These are phyloP conservation scores for Aspergillus tanneri DNA, from an alignment of 2,329 filamentous ascomycete species.

Conservation along the genomic window DNA sequence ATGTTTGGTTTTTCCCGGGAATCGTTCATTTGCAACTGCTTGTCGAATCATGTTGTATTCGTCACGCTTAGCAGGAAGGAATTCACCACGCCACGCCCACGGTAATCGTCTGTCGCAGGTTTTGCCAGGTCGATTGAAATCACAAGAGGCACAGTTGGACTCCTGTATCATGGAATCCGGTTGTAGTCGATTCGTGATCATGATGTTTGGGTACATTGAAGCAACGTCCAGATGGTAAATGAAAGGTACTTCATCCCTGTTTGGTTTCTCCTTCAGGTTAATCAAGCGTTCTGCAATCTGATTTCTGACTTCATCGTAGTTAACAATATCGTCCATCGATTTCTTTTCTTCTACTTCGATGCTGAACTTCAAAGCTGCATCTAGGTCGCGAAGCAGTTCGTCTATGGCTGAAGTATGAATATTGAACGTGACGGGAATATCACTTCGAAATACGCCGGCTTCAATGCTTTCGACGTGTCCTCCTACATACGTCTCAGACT, in stretches of 20 bases:
- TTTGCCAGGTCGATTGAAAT: conserved; percentile 96
- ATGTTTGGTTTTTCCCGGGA: conserved; percentile 75
- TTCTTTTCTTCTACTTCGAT: conserved; percentile 83
- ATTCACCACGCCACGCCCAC: conserved; percentile 98
- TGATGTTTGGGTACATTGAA: conserved; percentile 99
- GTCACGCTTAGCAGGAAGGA: conserved; percentile 89
- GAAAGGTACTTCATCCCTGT: conserved; percentile 77
- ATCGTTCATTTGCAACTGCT: conserved; percentile 85
- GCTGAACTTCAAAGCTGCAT: conserved; percentile 84
- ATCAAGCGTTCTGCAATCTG: conserved; percentile 73
- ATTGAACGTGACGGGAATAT: conserved; percentile 91
- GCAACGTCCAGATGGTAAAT: conserved; percentile 99
- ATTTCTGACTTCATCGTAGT: conserved; percentile 79
- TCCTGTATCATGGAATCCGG: conserved; percentile 99
- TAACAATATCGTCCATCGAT: conserved; percentile 71
- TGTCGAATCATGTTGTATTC: conserved; percentile 99
- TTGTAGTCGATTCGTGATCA: conserved; percentile 97
- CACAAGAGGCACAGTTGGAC: conserved; percentile 92
- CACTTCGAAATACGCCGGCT: conserved; percentile 91
- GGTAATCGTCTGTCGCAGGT: conserved; percentile 92
- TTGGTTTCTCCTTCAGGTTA: conserved; percentile 76
- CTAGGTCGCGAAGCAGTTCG: conserved; percentile 80
- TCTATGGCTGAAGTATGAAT: conserved; percentile 88
- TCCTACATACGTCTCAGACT: conserved; percentile 97
- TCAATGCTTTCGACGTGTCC: conserved; percentile 99